Evolutionary conservation across 257 asterid species (phyloP), one percentile per base, ranked within the genome.

Genomic region (Ehretia macrophylla): DNA sequence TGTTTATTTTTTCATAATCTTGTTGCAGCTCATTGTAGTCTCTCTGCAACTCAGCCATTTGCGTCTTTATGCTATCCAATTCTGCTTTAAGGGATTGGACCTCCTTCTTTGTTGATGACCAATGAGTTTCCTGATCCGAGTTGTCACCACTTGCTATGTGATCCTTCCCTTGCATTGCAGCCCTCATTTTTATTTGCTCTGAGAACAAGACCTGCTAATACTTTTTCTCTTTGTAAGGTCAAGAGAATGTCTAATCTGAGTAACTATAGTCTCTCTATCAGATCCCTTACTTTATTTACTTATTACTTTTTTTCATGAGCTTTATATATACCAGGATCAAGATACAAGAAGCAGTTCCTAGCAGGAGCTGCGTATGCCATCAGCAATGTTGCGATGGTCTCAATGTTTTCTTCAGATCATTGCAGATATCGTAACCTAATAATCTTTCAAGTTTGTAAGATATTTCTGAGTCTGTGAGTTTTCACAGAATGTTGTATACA

Each of bases 161-260:
- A 64, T 51, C 68, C 63, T 61, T 85, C 58, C 80, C 80, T 75
- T 75, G 90, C 38, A 85, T 57, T 58, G 68, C 71, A 5, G 71
- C 79, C 75, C 95, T 77, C 73, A 90, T 52, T 68, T 86, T 90
- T 70, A 69, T 73, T 66, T 85, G 96, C 78, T 85, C 95, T 16
- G 90, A 75, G 80, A 85, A 79, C 62, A 90, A 62, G 57, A 86
- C 88, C 97, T 90, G 88, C 61, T 70, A 60, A 54, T 52, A 42
- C n/a, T n/a, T 20, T 57, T 68, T 70, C 58, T 47, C 57, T 64
- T 78, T 56, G 0, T 0, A 46, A 63, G 19, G 66, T 75, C 44
- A 68, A 27, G 19, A 42, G n/a, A 46, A n/a, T n/a, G 47, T 44
- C 38, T 10, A 4, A 10, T 35, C 32, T 0, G 8, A 39, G 55